These are phyloP conservation scores for Tuber aestivum DNA, from an alignment of 495 filamentous ascomycete species.

Conservation along the genomic window DNA sequence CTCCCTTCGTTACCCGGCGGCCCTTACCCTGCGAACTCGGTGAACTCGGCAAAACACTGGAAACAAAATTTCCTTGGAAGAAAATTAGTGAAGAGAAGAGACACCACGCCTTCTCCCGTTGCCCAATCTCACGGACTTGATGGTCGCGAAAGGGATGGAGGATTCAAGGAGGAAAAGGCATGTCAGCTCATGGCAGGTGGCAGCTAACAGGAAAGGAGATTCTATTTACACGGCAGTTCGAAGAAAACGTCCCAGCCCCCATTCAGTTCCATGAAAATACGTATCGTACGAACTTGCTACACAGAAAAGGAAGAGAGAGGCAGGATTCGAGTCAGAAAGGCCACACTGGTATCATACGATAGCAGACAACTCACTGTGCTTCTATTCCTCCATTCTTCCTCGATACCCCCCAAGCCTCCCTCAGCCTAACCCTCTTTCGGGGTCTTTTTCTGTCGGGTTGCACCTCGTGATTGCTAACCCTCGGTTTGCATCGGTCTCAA, in stretches of 20 bases:
- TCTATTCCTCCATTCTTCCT: neutral
- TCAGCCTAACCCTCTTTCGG: neutral
- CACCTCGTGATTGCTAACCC: neutral
- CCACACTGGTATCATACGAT: neutral
- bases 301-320: neutral
- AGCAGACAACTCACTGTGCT: constrained; percentile 17
- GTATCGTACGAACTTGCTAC: neutral
- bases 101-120: neutral
- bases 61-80: neutral
- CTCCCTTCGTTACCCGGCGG: too few species aligned
- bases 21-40: neutral
- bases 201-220: neutral
- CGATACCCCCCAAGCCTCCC: neutral
- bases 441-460: neutral
- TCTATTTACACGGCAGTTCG: neutral
- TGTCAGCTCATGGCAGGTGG: neutral
- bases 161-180: neutral
- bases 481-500: neutral
- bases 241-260: neutral
- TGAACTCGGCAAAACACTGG: neutral
- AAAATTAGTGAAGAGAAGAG: neutral
- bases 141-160: neutral
- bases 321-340: neutral
- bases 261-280: neutral
- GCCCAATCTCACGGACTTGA: neutral